Evolutionary conservation across 164 flowering plant genomes (phyloP), one percentile per base, ranked within the genome.

Genomic region (grape (Vitis vinifera)): DNA sequence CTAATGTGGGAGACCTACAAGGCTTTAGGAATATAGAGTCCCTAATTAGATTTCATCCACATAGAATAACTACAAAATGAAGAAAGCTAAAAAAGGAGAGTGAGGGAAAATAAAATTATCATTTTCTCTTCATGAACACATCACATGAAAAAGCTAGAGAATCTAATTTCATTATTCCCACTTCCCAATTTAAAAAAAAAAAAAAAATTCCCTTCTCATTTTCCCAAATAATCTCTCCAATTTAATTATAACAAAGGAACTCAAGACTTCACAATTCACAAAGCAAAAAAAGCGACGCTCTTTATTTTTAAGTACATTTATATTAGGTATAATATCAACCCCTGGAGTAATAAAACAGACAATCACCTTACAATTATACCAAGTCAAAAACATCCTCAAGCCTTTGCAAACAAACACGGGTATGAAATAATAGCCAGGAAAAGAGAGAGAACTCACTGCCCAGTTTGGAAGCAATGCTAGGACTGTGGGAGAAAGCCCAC

Each of bases 381-480:
- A 29, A 53, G 68, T 37, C 11, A 49, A 14, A 8, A 65, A n/a
- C 51, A 12, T 11, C 12, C 7, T 65, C 19, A 6, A 52, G 12
- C 29, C 15, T 53, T 66, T 2, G 37, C 9, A 13, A 65, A 9
- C 11, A 55, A 3, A 50, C 62, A 67, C 4, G 52, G 10, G 47
- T 23, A 72, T n/a, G 50, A 27, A 47, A 11, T 16, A 60, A 17
- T 57, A 3, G n/a, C 14, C 8, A 68, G 11, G 51, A 55, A 30
- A 2, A 50, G 55, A 37, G 55, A 55, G 11, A 69, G 15, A 31
- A 85, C 92, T 84, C 64, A 90, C 94, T 5, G 94, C 94, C 98
- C 97, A 94, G 72, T 91, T 95, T 65, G 99, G 97, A 76, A 95
- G 94, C 68, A 95, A 81, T 50, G 98, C 99, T 68, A 95, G 78